These are phyloP conservation scores for Microcyclospora tardicrescens DNA, from an alignment of 2,329 filamentous ascomycete genomes.

Conservation along the genomic window DNA sequence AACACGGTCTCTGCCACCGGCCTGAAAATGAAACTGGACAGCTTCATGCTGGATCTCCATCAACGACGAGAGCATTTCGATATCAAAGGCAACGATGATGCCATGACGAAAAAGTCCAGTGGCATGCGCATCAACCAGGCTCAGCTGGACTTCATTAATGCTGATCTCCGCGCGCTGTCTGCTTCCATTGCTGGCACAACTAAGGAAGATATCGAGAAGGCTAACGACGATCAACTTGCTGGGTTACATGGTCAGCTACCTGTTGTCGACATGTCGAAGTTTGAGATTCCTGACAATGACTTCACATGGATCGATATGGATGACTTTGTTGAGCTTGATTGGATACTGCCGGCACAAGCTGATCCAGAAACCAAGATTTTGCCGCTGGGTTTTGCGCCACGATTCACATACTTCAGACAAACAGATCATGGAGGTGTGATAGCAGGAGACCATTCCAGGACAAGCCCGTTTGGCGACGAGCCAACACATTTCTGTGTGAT, in stretches of 20 bases:
- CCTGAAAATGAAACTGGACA: slow-evolving; percentile 90
- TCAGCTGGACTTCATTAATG: slow-evolving; percentile 80
- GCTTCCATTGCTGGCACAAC: slow-evolving; percentile 75
- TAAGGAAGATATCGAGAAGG: slow-evolving; percentile 57
- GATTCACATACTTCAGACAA: slow-evolving; percentile 93
- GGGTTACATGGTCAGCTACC: slow-evolving; percentile 40
- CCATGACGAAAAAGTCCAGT: slow-evolving; percentile 67
- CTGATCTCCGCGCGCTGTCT: slow-evolving; percentile 85
- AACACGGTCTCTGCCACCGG: slow-evolving; percentile 79
- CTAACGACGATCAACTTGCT: slow-evolving; percentile 49
- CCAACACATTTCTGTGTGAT: slow-evolving; percentile 92
- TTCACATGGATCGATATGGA: slow-evolving; percentile 99
- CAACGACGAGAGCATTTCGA: slow-evolving; percentile 85
- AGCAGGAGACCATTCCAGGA: slow-evolving; percentile 65
- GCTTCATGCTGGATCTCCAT: slow-evolving; percentile 93
- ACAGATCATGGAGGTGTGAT: slow-evolving; percentile 80
- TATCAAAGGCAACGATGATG: slow-evolving; percentile 53
- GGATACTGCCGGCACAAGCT: slow-evolving; percentile 79
- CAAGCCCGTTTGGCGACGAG: slow-evolving; percentile 84
- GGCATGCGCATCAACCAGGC: slow-evolving; percentile 94
- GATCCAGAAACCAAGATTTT: slow-evolving; percentile 91
- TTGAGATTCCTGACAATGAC: slow-evolving; percentile 91
- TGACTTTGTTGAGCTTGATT: slow-evolving; percentile 95
- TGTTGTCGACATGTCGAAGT: slow-evolving; percentile 59
- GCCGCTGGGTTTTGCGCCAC: slow-evolving; percentile 81